phyloP scores from a whole-genome alignment of 345 rosid genomes.

The Populus pruinosa region DNA sequence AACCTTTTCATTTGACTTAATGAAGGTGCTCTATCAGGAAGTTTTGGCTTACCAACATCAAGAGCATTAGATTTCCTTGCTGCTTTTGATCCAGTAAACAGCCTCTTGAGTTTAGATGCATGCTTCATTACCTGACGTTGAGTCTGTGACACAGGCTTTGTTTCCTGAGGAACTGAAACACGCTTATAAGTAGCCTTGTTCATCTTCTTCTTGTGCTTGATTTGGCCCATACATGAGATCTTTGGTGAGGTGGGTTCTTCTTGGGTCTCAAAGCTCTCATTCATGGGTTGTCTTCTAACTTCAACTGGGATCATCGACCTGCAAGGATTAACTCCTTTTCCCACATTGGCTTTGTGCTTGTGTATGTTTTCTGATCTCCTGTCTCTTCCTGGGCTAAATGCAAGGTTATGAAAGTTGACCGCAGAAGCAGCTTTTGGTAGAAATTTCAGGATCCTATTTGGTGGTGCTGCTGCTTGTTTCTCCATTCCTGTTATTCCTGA shows the following conservation, averaged over 20 bases:
- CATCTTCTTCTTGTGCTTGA: constrained; percentile 57
- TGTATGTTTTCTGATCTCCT: constrained; percentile 21
- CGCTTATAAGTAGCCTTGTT: not conserved
- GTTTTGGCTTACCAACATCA: not conserved
- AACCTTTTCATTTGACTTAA: constrained; percentile 77
- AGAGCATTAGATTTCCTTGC: constrained; percentile 26
- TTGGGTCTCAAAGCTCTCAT: constrained; percentile 26
- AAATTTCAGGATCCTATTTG: constrained; percentile 46
- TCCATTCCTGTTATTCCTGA: not conserved
- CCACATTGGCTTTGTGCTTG: constrained; percentile 25
- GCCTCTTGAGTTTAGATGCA: constrained; percentile 38
- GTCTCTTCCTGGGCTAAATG: constrained; percentile 67
- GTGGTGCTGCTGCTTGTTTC: not conserved
- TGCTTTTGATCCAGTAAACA: constrained; percentile 28
- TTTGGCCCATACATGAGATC: constrained; percentile 86
- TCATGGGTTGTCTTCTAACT: constrained; percentile 46
- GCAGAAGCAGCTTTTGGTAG: constrained; percentile 58
- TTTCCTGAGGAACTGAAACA: constrained; percentile 15
- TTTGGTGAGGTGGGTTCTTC: constrained; percentile 83
- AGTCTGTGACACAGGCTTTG: constrained; percentile 4
- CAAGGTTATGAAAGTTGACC: constrained; percentile 46
- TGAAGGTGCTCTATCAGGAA: constrained; percentile 44
- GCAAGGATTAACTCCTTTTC: constrained; percentile 50
- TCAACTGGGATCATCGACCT: constrained; percentile 58
- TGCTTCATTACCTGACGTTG: constrained; percentile 25